Percentiles rank a stretch among this genome's conserved stretches.
Conservation (phyloP, 345 rosid genomes). For the Pseudoturritis turrita region DNA sequence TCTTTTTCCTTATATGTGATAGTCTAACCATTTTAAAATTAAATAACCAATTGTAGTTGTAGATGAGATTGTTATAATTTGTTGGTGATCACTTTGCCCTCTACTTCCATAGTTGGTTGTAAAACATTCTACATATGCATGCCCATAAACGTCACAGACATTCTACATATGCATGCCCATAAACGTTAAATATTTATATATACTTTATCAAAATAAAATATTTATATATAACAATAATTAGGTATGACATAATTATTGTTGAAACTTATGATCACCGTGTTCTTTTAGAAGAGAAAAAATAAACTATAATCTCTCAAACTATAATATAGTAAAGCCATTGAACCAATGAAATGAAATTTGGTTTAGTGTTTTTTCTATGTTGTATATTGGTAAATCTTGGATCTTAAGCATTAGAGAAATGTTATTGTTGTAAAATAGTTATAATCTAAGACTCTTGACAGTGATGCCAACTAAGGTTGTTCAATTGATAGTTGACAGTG, state of each 20-base stretch:
- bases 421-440: not conserved
- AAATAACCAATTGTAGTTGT: not conserved
- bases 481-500: constrained; percentile 8
- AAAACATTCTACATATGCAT: not conserved
- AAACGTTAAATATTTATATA: too few species aligned
- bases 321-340: too few species aligned
- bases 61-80: constrained; percentile 7
- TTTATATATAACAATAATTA: too few species aligned
- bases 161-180: too few species aligned
- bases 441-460: not conserved
- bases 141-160: not conserved
- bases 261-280: too few species aligned
- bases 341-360: too few species aligned
- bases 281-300: too few species aligned
- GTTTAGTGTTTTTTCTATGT: too few species aligned
- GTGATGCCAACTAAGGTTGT: not conserved
- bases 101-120: not conserved
- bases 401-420: not conserved
- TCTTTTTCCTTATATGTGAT: not conserved
- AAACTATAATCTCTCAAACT: too few species aligned
- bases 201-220: too few species aligned
- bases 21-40: not conserved
- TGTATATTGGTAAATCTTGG: not conserved
- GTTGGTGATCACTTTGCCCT: not conserved
- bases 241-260: too few species aligned